Conservation (phyloP, 1,139 yeast genomes). For the Geotrichum carabidarum region DNA sequence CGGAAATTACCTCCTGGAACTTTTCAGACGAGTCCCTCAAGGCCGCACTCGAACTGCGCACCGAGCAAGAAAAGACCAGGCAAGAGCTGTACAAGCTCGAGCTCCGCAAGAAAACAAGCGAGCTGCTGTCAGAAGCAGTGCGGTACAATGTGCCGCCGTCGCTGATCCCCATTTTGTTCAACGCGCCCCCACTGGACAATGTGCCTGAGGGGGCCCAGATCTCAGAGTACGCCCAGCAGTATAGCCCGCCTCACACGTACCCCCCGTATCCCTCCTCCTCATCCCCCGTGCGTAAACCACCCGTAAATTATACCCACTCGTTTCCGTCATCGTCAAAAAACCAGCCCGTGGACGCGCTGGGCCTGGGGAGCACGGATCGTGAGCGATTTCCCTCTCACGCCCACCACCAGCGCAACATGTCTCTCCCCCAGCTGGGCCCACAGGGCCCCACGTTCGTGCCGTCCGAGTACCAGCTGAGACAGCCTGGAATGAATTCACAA, state of each 20-base stretch:
- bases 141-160: conserved; percentile 61
- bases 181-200: conserved; percentile 13
- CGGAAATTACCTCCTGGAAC: conserved; percentile 52
- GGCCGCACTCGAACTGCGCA: conserved; percentile 57
- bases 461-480: conserved; percentile 24
- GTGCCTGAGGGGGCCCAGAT: neutral
- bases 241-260: neutral
- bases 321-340: conserved; percentile 7
- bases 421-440: conserved; percentile 21
- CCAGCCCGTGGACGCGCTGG: conserved; percentile 17
- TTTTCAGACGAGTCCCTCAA: conserved; percentile 57
- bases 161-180: conserved; percentile 61
- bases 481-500: conserved; percentile 19
- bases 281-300: neutral
- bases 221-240: conserved; percentile 11
- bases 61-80: conserved; percentile 78
- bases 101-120: conserved; percentile 53
- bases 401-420: conserved; percentile 28
- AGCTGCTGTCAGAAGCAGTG: conserved; percentile 57
- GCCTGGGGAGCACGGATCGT: conserved; percentile 17
- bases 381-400: conserved; percentile 26
- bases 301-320: neutral
- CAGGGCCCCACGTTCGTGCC: conserved; percentile 25
- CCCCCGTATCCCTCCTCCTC: conserved; percentile 1
- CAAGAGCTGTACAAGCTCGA: conserved; percentile 75